Base-by-base conservation (phyloP, 1,284 basidiomycete genomes). In the Austroboletus niveus region DNA sequence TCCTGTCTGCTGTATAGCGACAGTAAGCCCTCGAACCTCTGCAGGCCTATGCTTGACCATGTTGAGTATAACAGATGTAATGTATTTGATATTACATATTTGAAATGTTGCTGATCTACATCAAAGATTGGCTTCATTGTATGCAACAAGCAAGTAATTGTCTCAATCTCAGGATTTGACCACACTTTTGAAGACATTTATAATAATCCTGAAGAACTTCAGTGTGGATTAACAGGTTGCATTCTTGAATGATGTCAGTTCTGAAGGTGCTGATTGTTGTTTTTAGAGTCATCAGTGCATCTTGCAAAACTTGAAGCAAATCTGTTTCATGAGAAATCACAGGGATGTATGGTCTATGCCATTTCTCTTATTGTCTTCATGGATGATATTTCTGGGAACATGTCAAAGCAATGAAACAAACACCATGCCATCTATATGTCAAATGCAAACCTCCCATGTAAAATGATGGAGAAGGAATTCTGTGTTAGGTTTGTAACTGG, bases 381-480 rank as follows among this genome's bases (percentile, higher is more conserved):
- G n/a, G n/a, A n/a, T n/a, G n/a, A n/a, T n/a, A n/a, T n/a, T n/a
- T n/a, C n/a, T n/a, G n/a, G n/a, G n/a, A n/a, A n/a, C n/a, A n/a
- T n/a, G n/a, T n/a, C n/a, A n/a, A n/a, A n/a, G n/a, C n/a, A n/a
- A n/a, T n/a, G n/a, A n/a, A n/a, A n/a, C n/a, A n/a, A n/a, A n/a
- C n/a, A n/a, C n/a, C n/a, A 60, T 32, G 54, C 49, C 2, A 43
- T 61, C 0, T 69, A 68, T 42, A 60, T 66, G 59, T 64, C 39
- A 24, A 60, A 69, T 52, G 58, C 47, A 0, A 50, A 41, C 14
- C 47, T 68, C 2, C 66, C 67, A 1, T 47, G 59, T 0, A 40
- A 60, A 41, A 57, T 60, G 54, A 30, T 71, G 63, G 15, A 69
- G 60, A 57, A 63, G 30, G 68, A 70, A 48, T 63, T 59, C 31